These are phyloP conservation scores for Panaeolus cyanescens DNA, from an alignment of 768 basidiomycete genomes.

Conservation along the genomic window DNA sequence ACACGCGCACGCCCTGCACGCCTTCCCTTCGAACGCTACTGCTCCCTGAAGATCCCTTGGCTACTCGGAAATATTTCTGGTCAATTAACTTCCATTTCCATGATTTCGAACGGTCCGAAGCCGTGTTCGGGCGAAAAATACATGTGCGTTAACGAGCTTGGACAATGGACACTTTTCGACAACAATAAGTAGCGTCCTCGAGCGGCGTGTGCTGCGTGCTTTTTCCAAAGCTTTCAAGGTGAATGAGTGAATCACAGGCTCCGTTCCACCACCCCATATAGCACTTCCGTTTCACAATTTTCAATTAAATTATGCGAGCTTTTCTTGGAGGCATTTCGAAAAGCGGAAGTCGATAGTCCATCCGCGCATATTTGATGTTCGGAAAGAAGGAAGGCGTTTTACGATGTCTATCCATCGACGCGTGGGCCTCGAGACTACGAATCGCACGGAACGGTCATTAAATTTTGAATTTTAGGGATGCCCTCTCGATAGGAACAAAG, in stretches of 20 bases:
- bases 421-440: background rate
- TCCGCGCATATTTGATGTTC: background rate
- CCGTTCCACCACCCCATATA: background rate
- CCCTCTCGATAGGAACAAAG: background rate
- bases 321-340: background rate
- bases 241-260: background rate
- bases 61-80: background rate
- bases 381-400: background rate
- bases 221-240: background rate
- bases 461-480: background rate
- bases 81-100: background rate
- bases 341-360: slow-evolving; percentile 1
- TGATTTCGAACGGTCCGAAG: background rate
- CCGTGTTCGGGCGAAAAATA: slow-evolving; percentile 1
- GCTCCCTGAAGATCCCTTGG: background rate
- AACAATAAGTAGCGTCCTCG: background rate
- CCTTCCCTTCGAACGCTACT: background rate
- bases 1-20: background rate
- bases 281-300: background rate
- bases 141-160: background rate
- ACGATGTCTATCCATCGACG: background rate
- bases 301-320: background rate
- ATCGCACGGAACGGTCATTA: background rate
- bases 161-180: background rate
- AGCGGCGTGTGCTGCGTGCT: background rate